Percentiles rank a stretch among this genome's conserved stretches.
Conservation (phyloP, 2,329 filamentous ascomycete species). For the Ophiocordyceps camponoti-saundersi region DNA sequence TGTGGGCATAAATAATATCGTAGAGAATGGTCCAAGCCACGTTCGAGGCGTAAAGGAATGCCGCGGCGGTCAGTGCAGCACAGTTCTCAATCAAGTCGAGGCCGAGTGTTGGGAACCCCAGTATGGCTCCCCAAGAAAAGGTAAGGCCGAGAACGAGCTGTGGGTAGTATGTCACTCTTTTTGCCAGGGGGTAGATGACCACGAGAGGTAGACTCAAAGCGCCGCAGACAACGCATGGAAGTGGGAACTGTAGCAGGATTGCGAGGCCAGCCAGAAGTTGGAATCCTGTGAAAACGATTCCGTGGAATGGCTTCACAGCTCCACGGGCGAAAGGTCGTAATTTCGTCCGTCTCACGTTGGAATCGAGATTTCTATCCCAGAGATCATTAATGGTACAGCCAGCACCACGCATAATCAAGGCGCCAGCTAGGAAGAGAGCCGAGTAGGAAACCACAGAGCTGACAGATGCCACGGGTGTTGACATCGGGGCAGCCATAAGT, state of each 20-base stretch:
- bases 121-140: conserved; percentile 77
- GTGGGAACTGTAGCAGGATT: conserved; percentile 60
- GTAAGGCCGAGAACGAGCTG: conserved; percentile 70
- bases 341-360: conserved; percentile 58
- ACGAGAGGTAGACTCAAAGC: conserved; percentile 61
- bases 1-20: conserved; percentile 88
- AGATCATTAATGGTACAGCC: conserved; percentile 84
- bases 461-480: conserved; percentile 41
- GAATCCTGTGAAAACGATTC: conserved; percentile 53
- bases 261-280: conserved; percentile 60
- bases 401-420: conserved; percentile 72
- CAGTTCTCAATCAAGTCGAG: conserved; percentile 52
- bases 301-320: conserved; percentile 56
- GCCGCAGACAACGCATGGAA: conserved; percentile 58
- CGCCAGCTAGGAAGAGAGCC: conserved; percentile 56
- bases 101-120: conserved; percentile 74
- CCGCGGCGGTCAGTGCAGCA: conserved; percentile 47
- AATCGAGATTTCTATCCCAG: conserved; percentile 77
- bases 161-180: conserved; percentile 75
- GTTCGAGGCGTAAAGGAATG: conserved; percentile 58
- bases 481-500: conserved; percentile 58
- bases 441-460: conserved; percentile 45
- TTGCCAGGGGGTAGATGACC: conserved; percentile 63
- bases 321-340: conserved; percentile 67
- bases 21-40: conserved; percentile 78